Conservation (phyloP, 2,329 filamentous ascomycete species). For the Coniochaeta sp. region DNA sequence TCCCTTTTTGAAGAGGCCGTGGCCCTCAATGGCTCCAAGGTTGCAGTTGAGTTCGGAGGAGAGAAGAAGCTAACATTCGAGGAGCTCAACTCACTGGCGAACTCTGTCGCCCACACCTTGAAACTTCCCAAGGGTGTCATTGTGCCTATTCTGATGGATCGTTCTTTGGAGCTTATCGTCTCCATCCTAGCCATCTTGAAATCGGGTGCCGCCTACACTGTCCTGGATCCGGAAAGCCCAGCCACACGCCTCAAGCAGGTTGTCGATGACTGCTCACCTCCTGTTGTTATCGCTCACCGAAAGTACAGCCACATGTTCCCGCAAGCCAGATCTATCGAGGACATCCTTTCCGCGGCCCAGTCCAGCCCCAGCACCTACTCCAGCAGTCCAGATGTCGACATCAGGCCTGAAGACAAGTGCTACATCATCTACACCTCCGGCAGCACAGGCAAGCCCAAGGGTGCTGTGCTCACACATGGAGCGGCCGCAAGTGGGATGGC, state of each 20-base stretch:
- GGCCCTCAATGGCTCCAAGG: slow-evolving; percentile 2
- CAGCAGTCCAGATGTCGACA: not conserved
- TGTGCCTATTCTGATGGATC: slow-evolving; percentile 4
- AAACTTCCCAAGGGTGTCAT: not conserved
- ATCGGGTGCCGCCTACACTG: not conserved
- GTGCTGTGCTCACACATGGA: slow-evolving; percentile 4
- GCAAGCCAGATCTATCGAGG: not conserved
- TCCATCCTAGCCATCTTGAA: not conserved
- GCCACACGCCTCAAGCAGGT: slow-evolving; percentile 11
- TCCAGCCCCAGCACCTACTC: not conserved
- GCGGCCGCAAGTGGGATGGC: slow-evolving; percentile 11
- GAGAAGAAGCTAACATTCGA: slow-evolving; percentile 4
- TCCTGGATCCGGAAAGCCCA: slow-evolving; percentile 13
- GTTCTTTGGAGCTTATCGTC: not conserved
- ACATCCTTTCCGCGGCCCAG: not conserved
- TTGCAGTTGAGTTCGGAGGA: slow-evolving; percentile 4
- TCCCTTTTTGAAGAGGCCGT: not conserved
- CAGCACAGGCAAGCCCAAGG: slow-evolving; percentile 8
- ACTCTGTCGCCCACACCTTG: slow-evolving; percentile 3
- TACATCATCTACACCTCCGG: slow-evolving; percentile 8
- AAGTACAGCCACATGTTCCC: slow-evolving; percentile 3
- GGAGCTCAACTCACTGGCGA: slow-evolving; percentile 5
- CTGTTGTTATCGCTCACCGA: slow-evolving; percentile 6
- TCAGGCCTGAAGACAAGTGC: not conserved
- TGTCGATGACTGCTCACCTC: slow-evolving; percentile 8